A percentile compares a stretch with the other conserved stretches of the same genome.
Conservation (phyloP, 1,139 yeast species). For the Wickerhamomyces sp. region DNA sequence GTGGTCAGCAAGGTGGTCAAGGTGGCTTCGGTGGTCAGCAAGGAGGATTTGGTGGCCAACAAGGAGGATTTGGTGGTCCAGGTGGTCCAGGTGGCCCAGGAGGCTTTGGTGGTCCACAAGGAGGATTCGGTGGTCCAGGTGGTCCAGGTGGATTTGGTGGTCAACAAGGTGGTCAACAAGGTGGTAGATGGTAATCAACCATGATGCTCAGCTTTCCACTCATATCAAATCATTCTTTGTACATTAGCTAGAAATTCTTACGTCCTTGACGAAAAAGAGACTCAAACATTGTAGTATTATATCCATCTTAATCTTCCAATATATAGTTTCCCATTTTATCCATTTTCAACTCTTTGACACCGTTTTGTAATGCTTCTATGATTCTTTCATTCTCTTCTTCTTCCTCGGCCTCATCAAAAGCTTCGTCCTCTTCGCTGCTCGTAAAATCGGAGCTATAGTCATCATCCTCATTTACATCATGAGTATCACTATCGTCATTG, state of each 20-base stretch:
- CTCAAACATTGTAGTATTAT: background rate
- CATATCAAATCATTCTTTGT: background rate
- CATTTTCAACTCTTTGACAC: slow-evolving; percentile 61
- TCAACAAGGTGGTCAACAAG: slow-evolving; percentile 28
- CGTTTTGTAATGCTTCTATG: slow-evolving; percentile 59
- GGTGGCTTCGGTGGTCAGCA: slow-evolving; percentile 22
- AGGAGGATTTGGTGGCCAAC: slow-evolving; percentile 14
- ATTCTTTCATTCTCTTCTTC: slow-evolving; percentile 69
- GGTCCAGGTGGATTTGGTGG: slow-evolving; percentile 19
- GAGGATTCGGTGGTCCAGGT: slow-evolving; percentile 6
- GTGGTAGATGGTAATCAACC: slow-evolving; percentile 34
- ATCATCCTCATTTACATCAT: slow-evolving; percentile 19
- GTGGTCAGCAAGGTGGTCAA: slow-evolving; percentile 22
- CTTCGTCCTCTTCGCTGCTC: slow-evolving; percentile 24
- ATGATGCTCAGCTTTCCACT: no score
- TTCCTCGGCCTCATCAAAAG: slow-evolving; percentile 27
- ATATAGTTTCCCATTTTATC: slow-evolving; percentile 80
- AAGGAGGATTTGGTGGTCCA: slow-evolving; percentile 20
- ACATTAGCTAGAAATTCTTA: background rate
- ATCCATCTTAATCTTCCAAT: slow-evolving; percentile 34
- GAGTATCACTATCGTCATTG: slow-evolving; percentile 21
- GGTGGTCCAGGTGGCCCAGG: slow-evolving; percentile 2
- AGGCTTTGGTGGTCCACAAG: slow-evolving; percentile 12
- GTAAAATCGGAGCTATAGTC: slow-evolving; percentile 21
- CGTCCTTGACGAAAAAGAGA: background rate